Conservation (phyloP, 2,329 filamentous ascomycete species). For the Pestalotiopsis sp. region DNA sequence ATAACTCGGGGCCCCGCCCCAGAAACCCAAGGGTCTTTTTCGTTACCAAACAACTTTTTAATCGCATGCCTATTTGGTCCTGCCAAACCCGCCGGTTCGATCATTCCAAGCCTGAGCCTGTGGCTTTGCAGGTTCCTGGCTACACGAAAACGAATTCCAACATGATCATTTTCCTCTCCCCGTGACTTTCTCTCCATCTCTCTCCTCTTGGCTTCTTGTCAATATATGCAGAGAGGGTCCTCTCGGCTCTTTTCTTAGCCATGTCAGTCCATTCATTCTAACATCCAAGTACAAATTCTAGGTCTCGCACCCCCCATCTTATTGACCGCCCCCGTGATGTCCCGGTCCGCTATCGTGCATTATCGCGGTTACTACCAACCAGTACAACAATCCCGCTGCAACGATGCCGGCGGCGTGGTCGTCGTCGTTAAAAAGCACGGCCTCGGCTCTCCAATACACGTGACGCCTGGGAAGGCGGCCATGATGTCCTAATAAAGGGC, state of each 20-base stretch:
- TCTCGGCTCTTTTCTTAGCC: neutral
- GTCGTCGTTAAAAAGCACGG: neutral
- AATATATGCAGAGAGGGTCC: neutral
- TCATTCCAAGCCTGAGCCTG: neutral
- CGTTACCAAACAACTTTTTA: neutral
- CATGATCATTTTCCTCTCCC: neutral
- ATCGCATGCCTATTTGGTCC: neutral
- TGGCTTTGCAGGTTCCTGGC: neutral
- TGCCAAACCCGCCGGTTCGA: neutral
- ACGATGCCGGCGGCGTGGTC: neutral
- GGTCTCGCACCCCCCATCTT: neutral
- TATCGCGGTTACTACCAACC: neutral
- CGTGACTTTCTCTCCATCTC: neutral
- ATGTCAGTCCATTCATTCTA: neutral
- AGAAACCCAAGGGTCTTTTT: neutral
- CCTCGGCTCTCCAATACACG: neutral
- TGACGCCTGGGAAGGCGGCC: neutral
- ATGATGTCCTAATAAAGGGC: neutral
- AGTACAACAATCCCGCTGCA: neutral
- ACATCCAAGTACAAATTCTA: neutral
- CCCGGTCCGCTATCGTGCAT: neutral
- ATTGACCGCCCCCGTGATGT: neutral
- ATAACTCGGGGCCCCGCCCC: neutral
- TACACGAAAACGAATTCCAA: neutral
- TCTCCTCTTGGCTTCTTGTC: neutral